Conservation (phyloP, 306 rosid genomes). For the Vigna radiata region DNA sequence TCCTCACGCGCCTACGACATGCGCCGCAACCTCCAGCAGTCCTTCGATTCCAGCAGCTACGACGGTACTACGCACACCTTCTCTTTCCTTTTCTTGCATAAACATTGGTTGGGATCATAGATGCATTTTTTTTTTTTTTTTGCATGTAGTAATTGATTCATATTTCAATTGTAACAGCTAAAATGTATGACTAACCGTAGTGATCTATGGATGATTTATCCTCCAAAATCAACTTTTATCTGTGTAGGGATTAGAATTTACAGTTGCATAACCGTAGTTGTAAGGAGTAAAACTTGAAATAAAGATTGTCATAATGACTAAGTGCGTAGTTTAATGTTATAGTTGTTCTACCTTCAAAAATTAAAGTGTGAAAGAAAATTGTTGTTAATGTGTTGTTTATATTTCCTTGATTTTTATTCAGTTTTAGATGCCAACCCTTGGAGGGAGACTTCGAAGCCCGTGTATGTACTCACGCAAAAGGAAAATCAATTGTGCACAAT, state of each 20-base stretch:
- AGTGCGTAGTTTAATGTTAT: background rate
- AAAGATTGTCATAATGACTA: background rate
- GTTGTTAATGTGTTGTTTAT: background rate
- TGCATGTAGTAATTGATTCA: too few species aligned
- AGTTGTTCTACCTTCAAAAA: background rate
- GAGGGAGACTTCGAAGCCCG: constrained; percentile 92
- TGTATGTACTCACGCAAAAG: constrained; percentile 85
- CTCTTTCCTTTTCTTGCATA: background rate
- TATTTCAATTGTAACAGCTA: background rate
- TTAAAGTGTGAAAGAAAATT: constrained; percentile 23
- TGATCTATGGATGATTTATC: too few species aligned
- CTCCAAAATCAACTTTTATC: background rate
- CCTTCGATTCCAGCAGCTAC: constrained; percentile 85
- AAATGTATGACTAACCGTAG: too few species aligned
- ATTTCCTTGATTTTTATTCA: constrained; percentile 41
- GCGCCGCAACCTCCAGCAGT: constrained; percentile 86
- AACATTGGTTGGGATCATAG: too few species aligned
- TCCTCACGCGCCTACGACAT: constrained; percentile 97
- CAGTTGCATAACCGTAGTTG: background rate
- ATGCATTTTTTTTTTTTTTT: too few species aligned
- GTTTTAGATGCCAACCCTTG: constrained; percentile 95
- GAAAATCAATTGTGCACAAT: constrained; percentile 93
- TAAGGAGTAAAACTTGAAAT: background rate
- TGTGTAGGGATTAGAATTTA: background rate
- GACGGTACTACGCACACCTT: constrained; percentile 59